phyloP scores from a whole-genome alignment of 2,329 filamentous ascomycete species.

The Lachnellula occidentalis region DNA sequence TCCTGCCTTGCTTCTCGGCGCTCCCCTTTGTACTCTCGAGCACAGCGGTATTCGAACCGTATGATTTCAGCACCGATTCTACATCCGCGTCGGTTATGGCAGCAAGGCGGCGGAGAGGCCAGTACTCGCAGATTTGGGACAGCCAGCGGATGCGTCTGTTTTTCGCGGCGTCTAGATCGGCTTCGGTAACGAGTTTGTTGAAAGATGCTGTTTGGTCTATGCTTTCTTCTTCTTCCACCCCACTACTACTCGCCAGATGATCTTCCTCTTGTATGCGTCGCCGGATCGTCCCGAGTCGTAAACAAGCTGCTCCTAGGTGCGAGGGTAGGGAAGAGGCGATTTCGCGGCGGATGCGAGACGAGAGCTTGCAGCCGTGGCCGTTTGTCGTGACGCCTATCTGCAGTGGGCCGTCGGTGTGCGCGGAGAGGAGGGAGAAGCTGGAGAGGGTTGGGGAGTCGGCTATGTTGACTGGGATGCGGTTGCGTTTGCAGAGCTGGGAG shows the following conservation, averaged over 20 bases:
- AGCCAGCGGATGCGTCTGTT: slow-evolving; percentile 87
- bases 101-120: slow-evolving; percentile 81
- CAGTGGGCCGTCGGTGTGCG: slow-evolving; percentile 81
- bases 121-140: slow-evolving; percentile 96
- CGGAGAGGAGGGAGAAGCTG: slow-evolving; percentile 84
- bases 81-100: slow-evolving; percentile 76
- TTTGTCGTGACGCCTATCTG: slow-evolving; percentile 96
- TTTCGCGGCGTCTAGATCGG: slow-evolving; percentile 68
- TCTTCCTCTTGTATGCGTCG: slow-evolving; percentile 71
- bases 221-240: slow-evolving; percentile 47
- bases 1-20: slow-evolving; percentile 50
- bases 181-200: slow-evolving; percentile 73
- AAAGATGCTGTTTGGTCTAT: slow-evolving; percentile 74
- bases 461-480: slow-evolving; percentile 90
- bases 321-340: slow-evolving; percentile 74
- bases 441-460: slow-evolving; percentile 81
- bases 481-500: slow-evolving; percentile 66
- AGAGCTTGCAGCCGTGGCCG: slow-evolving; percentile 88
- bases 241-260: slow-evolving; percentile 32
- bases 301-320: slow-evolving; percentile 71
- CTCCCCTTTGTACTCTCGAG: slow-evolving; percentile 30
- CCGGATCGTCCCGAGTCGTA: slow-evolving; percentile 68
- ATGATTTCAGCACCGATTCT: slow-evolving; percentile 68
- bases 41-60: slow-evolving; percentile 38
- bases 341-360: slow-evolving; percentile 81